Evolutionary conservation across 345 rosid genomes (phyloP), one percentile per base, ranked within the genome.

Genomic region (Camelina laxa): DNA sequence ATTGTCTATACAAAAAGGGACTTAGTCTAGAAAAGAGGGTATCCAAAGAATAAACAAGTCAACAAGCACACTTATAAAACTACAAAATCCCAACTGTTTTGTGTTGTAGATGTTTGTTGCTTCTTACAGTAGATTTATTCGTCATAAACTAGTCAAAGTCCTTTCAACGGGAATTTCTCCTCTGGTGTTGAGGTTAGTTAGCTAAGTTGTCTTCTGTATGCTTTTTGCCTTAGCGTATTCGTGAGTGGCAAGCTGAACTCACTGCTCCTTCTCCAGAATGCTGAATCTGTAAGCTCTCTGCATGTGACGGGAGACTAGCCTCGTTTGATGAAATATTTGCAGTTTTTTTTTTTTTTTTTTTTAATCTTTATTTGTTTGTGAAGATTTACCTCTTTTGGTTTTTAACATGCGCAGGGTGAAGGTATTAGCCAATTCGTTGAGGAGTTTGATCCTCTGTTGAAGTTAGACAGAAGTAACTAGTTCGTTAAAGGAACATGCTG

Each of bases 381-480:
- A 9, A 31, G 17, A 24, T 70, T 58, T 19, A 17, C 45, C 15
- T 63, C 51, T 36, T 70, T 55, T 56, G 36, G 3, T 49, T 1
- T 27, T 50, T 57, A 9, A 24, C 14, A 42, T 83, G 58, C 60
- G 70, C 75, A 93, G 98, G 92, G 79, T 79, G 86, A 78, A 75
- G 85, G 88, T 82, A 72, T 86, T 70, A 87, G 87, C 62, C 83
- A 82, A 1, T 87, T 85, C 79, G 80, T 92, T 1, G 85, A 84
- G 65, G 93, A 87, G 54, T 81, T 92, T 44, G 78, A 74, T 56
- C 87, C 87, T 51, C 56, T 85, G 58, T 57, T 90, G 80, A 91
- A 86, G 60, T 65, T 86, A 15, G 86, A 88, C 6, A 92, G 98
- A 93, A 82, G 97, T 93, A 7, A 85, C 82, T 38, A 93, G 98